Base-by-base conservation (phyloP, 148 eudicot species). In the Fallopia convolvulus region DNA sequence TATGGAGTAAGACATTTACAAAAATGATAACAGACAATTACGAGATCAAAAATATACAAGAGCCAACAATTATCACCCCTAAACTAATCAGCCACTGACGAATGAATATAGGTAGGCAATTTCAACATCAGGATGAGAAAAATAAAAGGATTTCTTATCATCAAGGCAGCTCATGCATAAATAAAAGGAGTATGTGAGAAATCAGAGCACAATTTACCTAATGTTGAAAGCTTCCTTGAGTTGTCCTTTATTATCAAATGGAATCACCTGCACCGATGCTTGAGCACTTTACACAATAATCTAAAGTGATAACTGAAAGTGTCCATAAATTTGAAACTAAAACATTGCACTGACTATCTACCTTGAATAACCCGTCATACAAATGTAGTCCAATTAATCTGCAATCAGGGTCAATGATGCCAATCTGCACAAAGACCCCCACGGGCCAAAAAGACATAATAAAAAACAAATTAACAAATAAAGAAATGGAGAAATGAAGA, bases 361-460 rank as follows among this genome's bases (percentile, higher is more conserved):
- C 99, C 97, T 95, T 95, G 80, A 95, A 95, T 50, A 95, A 80
- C 20, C 97, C 99, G 81, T 95, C 99, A 77, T 95, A 95, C 26
- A 95, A 83, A 83, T 95, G 97, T 47, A 95, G 97, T 42, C 99
- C 99, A 84, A 95, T 95, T 79, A 95, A 82, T 87, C 97, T 95
- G 90, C 99, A 95, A 82, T 95, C 97, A 73, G 99, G 99, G 82
- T 95, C 99, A 75, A 95, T 91, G 77, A 95, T 92, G 80, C 99
- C 99, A 82, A 92, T 95, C 97, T 95, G 70, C 63, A 33, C 48
- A 81, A 60, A 60, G 61, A 74, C 23, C 61, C 40, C 60, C 32
- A 55, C 1, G 15, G 17, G 26, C 33, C 0, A 75, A 47, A 26
- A 11, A 74, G 20, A 77, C 12, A 68, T 30, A 33, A 13, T 21